phyloP scores from a whole-genome alignment of 768 basidiomycete genomes.

The Suillus tomentosus region DNA sequence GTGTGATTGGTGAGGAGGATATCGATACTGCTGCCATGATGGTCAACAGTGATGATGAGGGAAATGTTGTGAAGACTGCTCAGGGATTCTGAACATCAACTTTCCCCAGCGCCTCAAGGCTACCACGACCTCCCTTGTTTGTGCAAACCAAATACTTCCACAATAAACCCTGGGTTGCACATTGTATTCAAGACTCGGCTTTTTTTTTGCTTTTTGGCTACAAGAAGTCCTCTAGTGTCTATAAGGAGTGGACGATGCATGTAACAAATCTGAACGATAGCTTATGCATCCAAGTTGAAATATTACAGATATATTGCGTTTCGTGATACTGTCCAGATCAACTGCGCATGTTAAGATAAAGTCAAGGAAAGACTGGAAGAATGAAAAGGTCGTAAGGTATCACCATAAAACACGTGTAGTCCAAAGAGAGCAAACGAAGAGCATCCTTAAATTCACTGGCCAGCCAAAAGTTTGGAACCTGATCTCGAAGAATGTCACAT shows the following conservation, averaged over 20 bases:
- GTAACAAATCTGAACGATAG: conserved; percentile 1
- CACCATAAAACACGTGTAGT: conserved; percentile 8
- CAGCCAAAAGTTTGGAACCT: conserved; percentile 8
- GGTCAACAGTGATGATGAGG: conserved; percentile 21
- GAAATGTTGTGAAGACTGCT: conserved; percentile 16
- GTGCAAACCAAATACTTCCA: conserved; percentile 30
- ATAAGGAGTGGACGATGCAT: conserved; percentile 4
- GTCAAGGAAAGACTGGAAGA: background rate
- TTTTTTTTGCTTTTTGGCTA: background rate
- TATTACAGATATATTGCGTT: conserved; percentile 8
- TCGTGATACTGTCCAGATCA: background rate
- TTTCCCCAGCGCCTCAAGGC: conserved; percentile 33
- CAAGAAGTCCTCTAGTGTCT: conserved; percentile 1
- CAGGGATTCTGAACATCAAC: conserved; percentile 22
- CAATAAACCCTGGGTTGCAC: background rate
- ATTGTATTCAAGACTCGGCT: background rate
- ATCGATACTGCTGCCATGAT: conserved; percentile 40
- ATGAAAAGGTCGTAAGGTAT: conserved; percentile 12
- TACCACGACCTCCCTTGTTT: conserved; percentile 26
- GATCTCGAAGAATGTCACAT: conserved; percentile 11
- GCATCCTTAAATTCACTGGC: conserved; percentile 11
- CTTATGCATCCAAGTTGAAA: conserved; percentile 5
- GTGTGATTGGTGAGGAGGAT: conserved; percentile 59
- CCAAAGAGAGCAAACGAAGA: conserved; percentile 12
- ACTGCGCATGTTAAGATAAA: conserved; percentile 3